phyloP scores from a whole-genome alignment of 225 moss, liverwort and hornwort genomes.

The Asterella californica region DNA sequence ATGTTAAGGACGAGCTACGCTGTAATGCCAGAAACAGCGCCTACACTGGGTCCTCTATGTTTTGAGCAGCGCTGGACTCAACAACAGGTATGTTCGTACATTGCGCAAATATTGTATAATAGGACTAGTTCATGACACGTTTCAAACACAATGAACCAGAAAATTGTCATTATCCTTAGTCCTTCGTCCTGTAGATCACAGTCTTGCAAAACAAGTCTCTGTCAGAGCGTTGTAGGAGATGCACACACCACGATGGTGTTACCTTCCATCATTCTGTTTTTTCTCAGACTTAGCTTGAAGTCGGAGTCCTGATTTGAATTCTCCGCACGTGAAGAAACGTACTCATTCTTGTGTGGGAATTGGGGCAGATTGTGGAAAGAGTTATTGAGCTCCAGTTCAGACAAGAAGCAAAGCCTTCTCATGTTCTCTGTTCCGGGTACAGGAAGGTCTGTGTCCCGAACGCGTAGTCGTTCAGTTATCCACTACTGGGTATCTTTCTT shows the following conservation, averaged over 20 bases:
- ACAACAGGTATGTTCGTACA: constrained; percentile 56
- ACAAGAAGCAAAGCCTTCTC: constrained; percentile 54
- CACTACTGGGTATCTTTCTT: not conserved
- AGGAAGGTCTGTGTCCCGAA: constrained; percentile 40
- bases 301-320: not conserved
- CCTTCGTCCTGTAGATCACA: too few species aligned
- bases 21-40: constrained; percentile 53
- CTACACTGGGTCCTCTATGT: constrained; percentile 40
- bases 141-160: too few species aligned
- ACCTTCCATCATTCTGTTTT: not conserved
- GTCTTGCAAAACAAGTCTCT: too few species aligned
- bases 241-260: not conserved
- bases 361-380: constrained; percentile 81
- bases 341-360: not conserved
- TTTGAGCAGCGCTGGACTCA: constrained; percentile 87
- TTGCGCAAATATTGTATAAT: not conserved
- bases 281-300: too few species aligned
- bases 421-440: constrained; percentile 95
- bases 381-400: constrained; percentile 79
- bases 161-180: too few species aligned
- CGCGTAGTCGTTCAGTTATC: not conserved
- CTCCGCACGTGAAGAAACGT: not conserved
- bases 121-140: too few species aligned
- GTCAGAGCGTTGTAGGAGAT: too few species aligned
- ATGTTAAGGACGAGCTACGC: constrained; percentile 68